Percentiles rank a stretch among this genome's conserved stretches.
These are phyloP conservation scores for Suaeda aralocaspica DNA, from an alignment of 148 eudicot genomes.

Conservation along the genomic window DNA sequence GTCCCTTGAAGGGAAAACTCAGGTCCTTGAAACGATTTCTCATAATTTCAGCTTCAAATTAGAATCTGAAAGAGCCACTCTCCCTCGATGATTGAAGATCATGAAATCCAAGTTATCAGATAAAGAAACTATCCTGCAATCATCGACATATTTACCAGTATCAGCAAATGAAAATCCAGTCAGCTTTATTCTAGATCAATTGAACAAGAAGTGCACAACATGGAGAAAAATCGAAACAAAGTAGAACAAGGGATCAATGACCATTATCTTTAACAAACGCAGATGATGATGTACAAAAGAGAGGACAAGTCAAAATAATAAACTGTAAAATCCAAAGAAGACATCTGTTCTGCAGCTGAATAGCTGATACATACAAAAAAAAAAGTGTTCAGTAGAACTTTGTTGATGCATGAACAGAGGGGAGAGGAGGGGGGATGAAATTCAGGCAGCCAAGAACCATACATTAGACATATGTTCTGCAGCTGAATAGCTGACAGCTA, in stretches of 20 bases:
- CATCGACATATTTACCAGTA: slow-evolving; percentile 14
- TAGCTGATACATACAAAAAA: too few relatives aligned
- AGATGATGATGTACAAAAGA: too few relatives aligned
- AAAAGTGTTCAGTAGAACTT: too few relatives aligned
- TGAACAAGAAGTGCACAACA: background rate
- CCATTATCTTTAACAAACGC: background rate
- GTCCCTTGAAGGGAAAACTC: background rate
- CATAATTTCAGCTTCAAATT: slow-evolving; percentile 52
- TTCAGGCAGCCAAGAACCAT: too few relatives aligned
- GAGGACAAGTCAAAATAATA: too few relatives aligned
- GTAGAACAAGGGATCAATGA: background rate
- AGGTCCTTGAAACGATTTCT: background rate
- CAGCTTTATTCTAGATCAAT: background rate
- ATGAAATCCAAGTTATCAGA: slow-evolving; percentile 80
- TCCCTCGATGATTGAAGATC: slow-evolving; percentile 92
- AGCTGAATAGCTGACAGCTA: too few relatives aligned
- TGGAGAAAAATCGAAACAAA: background rate
- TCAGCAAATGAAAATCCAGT: slow-evolving; percentile 3
- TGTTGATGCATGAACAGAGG: too few relatives aligned
- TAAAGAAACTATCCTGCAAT: slow-evolving; percentile 73
- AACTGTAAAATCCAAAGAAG: too few relatives aligned
- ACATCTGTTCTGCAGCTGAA: too few relatives aligned
- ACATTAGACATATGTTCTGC: too few relatives aligned
- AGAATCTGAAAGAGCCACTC: slow-evolving; percentile 41
- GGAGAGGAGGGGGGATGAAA: too few relatives aligned